These are phyloP conservation scores for Peronospora belbahrii DNA, from an alignment of 352 stramenopile species.

Conservation along the genomic window DNA sequence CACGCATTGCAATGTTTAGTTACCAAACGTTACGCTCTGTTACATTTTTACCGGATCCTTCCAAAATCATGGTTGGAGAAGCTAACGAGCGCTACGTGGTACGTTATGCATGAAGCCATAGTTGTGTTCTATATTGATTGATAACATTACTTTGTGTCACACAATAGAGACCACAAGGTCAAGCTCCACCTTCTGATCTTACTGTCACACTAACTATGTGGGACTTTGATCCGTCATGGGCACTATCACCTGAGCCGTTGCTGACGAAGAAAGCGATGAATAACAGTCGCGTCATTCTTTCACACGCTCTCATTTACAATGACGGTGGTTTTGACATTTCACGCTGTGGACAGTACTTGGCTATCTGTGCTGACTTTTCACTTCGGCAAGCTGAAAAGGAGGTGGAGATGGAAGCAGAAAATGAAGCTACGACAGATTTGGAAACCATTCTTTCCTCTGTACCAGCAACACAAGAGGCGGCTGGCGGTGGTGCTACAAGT, in stretches of 20 bases:
- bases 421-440: slow-evolving; percentile 63
- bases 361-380: slow-evolving; percentile 93
- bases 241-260: slow-evolving; percentile 57
- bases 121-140: neutral
- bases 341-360: slow-evolving; percentile 89
- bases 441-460: slow-evolving; percentile 64
- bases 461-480: slow-evolving; percentile 45
- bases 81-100: slow-evolving; percentile 88
- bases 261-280: slow-evolving; percentile 80
- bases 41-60: slow-evolving; percentile 87
- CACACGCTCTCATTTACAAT: slow-evolving; percentile 94
- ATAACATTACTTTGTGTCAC: slow-evolving; percentile 1
- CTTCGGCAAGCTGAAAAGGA: slow-evolving; percentile 83
- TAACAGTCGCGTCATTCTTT: slow-evolving; percentile 78
- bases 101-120: slow-evolving; percentile 8
- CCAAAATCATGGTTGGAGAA: slow-evolving; percentile 91
- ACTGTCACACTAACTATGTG: slow-evolving; percentile 92
- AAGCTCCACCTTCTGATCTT: slow-evolving; percentile 74
- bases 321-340: slow-evolving; percentile 97
- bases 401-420: slow-evolving; percentile 70
- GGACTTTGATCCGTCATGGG: slow-evolving; percentile 89
- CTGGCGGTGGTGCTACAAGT: slow-evolving; percentile 37
- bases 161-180: slow-evolving; percentile 57
- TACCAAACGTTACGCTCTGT: slow-evolving; percentile 90
- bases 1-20: slow-evolving; percentile 84